Evolutionary conservation across 1,284 basidiomycete genomes (phyloP).

Genomic region (Somion occarium): DNA sequence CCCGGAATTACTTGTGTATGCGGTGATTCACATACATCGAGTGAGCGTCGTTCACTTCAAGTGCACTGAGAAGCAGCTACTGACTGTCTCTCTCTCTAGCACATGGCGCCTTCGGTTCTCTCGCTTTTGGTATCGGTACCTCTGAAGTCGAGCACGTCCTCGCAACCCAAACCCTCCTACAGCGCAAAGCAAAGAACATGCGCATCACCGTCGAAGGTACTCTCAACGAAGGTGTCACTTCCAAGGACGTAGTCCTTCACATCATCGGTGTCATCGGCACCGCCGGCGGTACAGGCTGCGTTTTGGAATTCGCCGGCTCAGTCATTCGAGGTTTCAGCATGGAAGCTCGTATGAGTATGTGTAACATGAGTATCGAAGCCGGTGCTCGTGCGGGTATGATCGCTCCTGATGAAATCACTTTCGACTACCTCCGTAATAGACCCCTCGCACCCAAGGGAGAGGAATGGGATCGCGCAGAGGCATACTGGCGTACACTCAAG

Average conservation of each 20-base stretch:
- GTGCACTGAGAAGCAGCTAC: background rate
- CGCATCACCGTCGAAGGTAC: constrained; percentile 87
- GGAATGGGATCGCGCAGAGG: constrained; percentile 85
- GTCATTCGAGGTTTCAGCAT: constrained; percentile 90
- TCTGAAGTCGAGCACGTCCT: constrained; percentile 97
- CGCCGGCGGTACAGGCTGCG: constrained; percentile 89
- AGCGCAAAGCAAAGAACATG: constrained; percentile 96
- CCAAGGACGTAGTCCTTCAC: constrained; percentile 93
- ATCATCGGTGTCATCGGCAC: constrained; percentile 95
- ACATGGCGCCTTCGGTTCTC: constrained; percentile 93
- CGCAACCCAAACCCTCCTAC: constrained; percentile 90
- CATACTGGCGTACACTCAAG: constrained; percentile 86
- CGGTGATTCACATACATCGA: constrained; percentile 93
- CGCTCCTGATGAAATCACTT: constrained; percentile 90
- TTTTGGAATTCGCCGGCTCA: constrained; percentile 92
- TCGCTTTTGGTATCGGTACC: constrained; percentile 95
- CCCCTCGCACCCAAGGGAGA: constrained; percentile 86
- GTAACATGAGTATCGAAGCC: constrained; percentile 98
- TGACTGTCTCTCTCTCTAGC: constrained; percentile 38
- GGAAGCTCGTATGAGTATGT: constrained; percentile 96
- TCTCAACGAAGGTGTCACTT: constrained; percentile 84
- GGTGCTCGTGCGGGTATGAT: constrained; percentile 96
- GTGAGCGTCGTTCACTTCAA: constrained; percentile 42
- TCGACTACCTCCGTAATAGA: constrained; percentile 82
- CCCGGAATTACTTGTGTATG: constrained; percentile 96